Base-by-base conservation (phyloP, 208 protist genomes). In the Sergeia podlipaevii region DNA sequence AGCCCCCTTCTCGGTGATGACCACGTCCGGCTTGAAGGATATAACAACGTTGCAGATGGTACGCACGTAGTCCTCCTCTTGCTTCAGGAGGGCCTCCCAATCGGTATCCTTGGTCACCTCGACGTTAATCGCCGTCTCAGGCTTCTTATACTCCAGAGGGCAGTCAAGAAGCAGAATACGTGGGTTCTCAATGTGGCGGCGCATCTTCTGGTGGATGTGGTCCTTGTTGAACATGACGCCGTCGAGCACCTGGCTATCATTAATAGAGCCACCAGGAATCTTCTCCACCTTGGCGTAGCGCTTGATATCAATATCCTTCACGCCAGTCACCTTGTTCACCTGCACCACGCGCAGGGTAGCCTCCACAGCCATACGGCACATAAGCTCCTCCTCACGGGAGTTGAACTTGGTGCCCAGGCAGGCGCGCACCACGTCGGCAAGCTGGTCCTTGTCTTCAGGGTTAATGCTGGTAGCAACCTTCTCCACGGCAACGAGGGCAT, bases 151-250 rank as follows among this genome's bases (percentile, higher is more conserved):
- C 85, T 99, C 98, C 11, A 99, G 77, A 1, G 96, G 76, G 83
- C 93, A 99, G 66, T 99, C 98, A 18, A 99, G 90, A 13, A 99
- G 88, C 0, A 99, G 39, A 36, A 99, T 96, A 63, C 98, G 83
- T 32, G 99, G 98, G 70, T 99, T 99, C 62, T 99, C 94, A 65
- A 99, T 99, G 36, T 71, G 57, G 54, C 97, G 83, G 37, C 88
- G 80, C 98, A 99, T 99, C 74, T 98, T 98, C 6, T 97, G 74
- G 83, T 99, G 98, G 17, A 98, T 97, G 65, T 99, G 90, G 66
- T 99, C 99, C 85, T 99, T 99, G 83, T 99, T 99, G 51, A 99
- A 86, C 87, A 99, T 98, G 18, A 99, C 97, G 43, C 99, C 99
- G 46, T 95, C 82, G 18, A 99, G 81, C 49, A 99, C 97, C 41